phyloP scores from a whole-genome alignment of 345 rosid species.

The Geranium brycei region DNA sequence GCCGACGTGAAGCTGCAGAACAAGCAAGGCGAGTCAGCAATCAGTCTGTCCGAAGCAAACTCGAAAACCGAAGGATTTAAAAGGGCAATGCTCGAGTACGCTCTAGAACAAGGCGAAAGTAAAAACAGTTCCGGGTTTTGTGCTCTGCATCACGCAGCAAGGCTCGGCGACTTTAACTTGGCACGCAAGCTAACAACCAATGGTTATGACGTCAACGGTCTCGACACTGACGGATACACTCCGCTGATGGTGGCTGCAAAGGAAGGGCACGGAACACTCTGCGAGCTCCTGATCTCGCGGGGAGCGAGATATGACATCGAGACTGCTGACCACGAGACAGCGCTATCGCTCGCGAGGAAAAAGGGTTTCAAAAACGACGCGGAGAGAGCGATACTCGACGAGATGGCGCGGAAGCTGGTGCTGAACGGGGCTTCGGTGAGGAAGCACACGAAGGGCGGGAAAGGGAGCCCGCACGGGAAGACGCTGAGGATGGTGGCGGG shows the following conservation, averaged over 20 bases:
- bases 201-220: conserved; percentile 33
- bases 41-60: conserved; percentile 20
- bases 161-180: conserved; percentile 30
- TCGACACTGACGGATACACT: conserved; percentile 41
- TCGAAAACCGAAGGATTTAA: conserved; percentile 21
- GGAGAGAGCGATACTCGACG: conserved; percentile 32
- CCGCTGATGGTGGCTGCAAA: conserved; percentile 51
- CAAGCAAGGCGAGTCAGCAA: conserved; percentile 29
- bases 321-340: conserved; percentile 40
- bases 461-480: conserved; percentile 40
- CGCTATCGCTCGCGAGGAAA: conserved; percentile 26
- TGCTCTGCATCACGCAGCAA: conserved; percentile 44
- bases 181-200: conserved; percentile 18
- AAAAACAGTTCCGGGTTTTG: conserved; percentile 20
- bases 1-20: conserved; percentile 33
- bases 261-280: conserved; percentile 30
- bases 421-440: conserved; percentile 25
- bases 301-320: conserved; percentile 28
- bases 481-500: conserved; percentile 27
- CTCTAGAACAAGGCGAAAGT: conserved; percentile 15
- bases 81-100: conserved; percentile 30
- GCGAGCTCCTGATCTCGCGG: conserved; percentile 29
- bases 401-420: conserved; percentile 40
- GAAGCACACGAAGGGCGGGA: conserved; percentile 53
- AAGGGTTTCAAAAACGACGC: conserved; percentile 10